phyloP scores from a whole-genome alignment of 495 filamentous ascomycete genomes.

The Lophiostoma macrostomum region DNA sequence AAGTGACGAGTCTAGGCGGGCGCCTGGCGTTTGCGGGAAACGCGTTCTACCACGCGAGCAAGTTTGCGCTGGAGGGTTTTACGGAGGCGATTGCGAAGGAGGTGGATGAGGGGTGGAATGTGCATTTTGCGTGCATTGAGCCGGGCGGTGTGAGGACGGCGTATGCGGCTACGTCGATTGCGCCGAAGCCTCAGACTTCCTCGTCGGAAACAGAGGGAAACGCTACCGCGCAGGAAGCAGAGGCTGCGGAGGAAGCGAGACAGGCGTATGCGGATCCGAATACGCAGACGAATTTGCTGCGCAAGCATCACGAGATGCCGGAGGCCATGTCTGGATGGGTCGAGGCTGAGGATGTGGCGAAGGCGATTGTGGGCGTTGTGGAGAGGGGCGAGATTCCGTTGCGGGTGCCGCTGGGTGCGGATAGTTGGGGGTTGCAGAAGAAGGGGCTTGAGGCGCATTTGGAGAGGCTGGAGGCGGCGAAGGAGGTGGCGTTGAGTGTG shows the following conservation, averaged over 20 bases:
- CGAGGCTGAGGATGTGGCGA: slow-evolving; percentile 41
- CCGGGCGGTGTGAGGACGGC: slow-evolving; percentile 52
- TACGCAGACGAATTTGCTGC: slow-evolving; percentile 41
- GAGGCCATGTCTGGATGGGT: slow-evolving; percentile 31
- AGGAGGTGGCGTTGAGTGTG: slow-evolving; percentile 40
- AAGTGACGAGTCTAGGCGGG: slow-evolving; percentile 55
- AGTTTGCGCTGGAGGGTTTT: slow-evolving; percentile 43
- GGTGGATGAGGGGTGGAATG: slow-evolving; percentile 51
- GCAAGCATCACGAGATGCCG: slow-evolving; percentile 38
- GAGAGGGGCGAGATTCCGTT: slow-evolving; percentile 43
- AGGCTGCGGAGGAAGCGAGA: slow-evolving; percentile 17
- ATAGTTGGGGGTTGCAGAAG: slow-evolving; percentile 44
- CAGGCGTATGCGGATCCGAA: slow-evolving; percentile 44
- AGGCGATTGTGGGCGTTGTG: slow-evolving; percentile 42
- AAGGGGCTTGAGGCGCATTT: slow-evolving; percentile 38
- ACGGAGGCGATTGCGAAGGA: slow-evolving; percentile 54
- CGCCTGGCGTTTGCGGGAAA: slow-evolving; percentile 45
- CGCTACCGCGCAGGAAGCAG: no score
- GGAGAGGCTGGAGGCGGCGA: slow-evolving; percentile 40
- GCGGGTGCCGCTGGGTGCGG: slow-evolving; percentile 45
- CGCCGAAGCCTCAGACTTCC: no score
- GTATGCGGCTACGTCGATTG: slow-evolving; percentile 34
- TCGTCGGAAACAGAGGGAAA: no score
- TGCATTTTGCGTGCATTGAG: slow-evolving; percentile 50
- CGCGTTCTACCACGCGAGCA: slow-evolving; percentile 53